Base-by-base conservation (phyloP, 106 monocot species). In the Dendrobium officinale region DNA sequence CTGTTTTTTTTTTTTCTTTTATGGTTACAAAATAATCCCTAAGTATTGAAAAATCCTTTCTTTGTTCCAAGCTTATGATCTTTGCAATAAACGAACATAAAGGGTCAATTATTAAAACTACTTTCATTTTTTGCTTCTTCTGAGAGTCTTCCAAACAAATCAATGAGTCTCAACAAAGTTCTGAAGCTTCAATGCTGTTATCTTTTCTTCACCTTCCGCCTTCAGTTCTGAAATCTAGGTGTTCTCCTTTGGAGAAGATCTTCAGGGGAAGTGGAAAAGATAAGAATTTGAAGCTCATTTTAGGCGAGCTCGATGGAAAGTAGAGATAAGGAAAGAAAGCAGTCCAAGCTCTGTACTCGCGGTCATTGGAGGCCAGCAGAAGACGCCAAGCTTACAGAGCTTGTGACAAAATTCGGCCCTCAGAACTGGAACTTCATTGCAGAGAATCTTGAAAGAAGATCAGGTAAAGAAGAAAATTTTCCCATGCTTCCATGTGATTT, bases 381-480 rank as follows among this genome's bases (percentile, higher is more conserved):
- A 80, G 96, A 96, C 80, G 87, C 87, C 16, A 90, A 90, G 92
- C 96, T 96, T 55, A 90, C 77, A 75, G 93, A 92, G 19, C 93
- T 93, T 48, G 96, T 96, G 9, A 78, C 93, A 24, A 84, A 82
- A 20, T 75, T 79, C 77, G 96, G 96, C 33, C 92, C 96, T 41
- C 91, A 92, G 42, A 96, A 96, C 87, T 96, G 96, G 93, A 96
- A 93, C 75, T 77, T 93, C 55, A 96, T 96, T 75, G 96, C 93
- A 33, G 86, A 93, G 83, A 90, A 91, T 43, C 90, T 96, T 0
- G 82, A 93, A 78, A 92, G 91, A 0, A 91, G 96, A 96, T 96
- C 93, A 85, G 96, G 96, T 96, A 78, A 37, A 37, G 37, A 37
- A 37, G 37, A 26, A 45, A 13, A 51, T 75, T 44, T 75, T 13